phyloP scores from a whole-genome alignment of 106 monocot species.

The Dendrobium nobile region DNA sequence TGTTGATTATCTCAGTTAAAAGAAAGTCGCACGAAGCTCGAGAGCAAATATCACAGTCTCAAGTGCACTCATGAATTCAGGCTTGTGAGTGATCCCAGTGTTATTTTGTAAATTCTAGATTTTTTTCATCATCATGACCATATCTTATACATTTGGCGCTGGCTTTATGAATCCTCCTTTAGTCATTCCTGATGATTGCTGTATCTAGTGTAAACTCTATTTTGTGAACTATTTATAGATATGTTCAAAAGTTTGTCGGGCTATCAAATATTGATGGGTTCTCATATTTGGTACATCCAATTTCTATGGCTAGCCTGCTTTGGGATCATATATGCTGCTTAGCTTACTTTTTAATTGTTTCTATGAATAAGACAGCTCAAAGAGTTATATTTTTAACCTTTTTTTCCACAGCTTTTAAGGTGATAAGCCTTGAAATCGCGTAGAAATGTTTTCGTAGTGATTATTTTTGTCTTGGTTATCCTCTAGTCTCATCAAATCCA shows the following conservation, averaged over 20 bases:
- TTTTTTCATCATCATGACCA: neutral
- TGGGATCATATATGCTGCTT: neutral
- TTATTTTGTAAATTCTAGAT: neutral
- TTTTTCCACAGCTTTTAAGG: neutral
- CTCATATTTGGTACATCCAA: neutral
- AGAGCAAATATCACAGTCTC: slow-evolving; percentile 43
- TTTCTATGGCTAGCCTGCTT: neutral
- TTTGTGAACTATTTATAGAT: neutral
- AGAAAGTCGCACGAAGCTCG: slow-evolving; percentile 44
- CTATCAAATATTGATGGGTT: neutral
- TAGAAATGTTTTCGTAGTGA: neutral
- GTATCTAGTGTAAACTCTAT: neutral
- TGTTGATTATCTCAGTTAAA: slow-evolving; percentile 39
- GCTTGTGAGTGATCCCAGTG: slow-evolving; percentile 40
- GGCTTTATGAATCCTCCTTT: neutral
- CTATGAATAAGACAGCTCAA: neutral
- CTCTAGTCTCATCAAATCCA: neutral
- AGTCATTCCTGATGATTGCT: neutral
- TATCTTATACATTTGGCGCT: neutral
- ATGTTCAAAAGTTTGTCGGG: neutral
- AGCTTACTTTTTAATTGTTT: neutral
- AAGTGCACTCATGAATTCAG: slow-evolving; percentile 57
- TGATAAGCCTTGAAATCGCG: neutral
- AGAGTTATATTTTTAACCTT: neutral
- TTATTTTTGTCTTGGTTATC: neutral